phyloP scores from a whole-genome alignment of 2,329 filamentous ascomycete species.

The Tolypocladium cylindrosporum region DNA sequence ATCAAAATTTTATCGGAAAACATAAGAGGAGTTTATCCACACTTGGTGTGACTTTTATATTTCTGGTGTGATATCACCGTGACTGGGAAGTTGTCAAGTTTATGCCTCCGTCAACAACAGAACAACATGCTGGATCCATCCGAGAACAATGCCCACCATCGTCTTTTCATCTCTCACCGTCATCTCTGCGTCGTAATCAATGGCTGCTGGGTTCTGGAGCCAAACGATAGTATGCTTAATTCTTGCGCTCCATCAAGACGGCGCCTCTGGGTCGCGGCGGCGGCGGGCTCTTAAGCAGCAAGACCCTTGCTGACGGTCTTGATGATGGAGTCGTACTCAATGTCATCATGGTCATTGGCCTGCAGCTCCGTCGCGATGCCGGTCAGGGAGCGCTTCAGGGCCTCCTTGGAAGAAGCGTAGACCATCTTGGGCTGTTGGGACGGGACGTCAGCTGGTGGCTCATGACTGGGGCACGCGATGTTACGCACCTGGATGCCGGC shows the following conservation, averaged over 20 bases:
- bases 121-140: conserved; percentile 2
- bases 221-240: conserved; percentile 16
- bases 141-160: conserved; percentile 1
- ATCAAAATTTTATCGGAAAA: not conserved
- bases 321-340: conserved; percentile 66
- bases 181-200: conserved; percentile 15
- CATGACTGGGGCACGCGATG: not conserved
- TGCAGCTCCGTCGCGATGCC: conserved; percentile 69
- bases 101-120: conserved; percentile 1
- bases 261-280: conserved; percentile 1
- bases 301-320: conserved; percentile 54
- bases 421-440: conserved; percentile 67
- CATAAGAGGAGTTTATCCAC: conserved; percentile 1
- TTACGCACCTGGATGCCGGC: conserved; percentile 57
- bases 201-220: conserved; percentile 12
- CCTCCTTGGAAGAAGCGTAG: conserved; percentile 82
- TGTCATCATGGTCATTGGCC: conserved; percentile 75
- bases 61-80: conserved; percentile 16
- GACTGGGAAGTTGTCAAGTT: conserved; percentile 13
- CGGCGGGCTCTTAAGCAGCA: conserved; percentile 29
- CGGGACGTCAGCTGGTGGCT: not conserved
- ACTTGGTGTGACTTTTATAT: conserved; percentile 12
- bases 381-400: conserved; percentile 68
- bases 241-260: conserved; percentile 12
- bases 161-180: conserved; percentile 7